phyloP scores from a whole-genome alignment of 2,329 filamentous ascomycete species.

The Fusarium mangiferae region DNA sequence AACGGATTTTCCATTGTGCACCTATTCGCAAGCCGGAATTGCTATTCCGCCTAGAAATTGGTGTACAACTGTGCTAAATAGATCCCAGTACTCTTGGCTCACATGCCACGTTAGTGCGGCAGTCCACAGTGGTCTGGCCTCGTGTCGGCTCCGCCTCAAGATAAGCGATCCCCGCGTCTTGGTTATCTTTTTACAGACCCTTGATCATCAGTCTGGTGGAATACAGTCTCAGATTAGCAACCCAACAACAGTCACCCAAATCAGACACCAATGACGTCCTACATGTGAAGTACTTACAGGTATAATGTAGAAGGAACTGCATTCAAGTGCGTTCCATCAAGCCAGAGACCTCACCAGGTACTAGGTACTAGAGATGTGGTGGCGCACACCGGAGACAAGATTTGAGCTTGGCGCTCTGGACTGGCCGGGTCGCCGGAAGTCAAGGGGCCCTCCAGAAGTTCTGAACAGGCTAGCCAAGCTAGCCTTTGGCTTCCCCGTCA shows the following conservation, averaged over 20 bases:
- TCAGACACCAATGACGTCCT: background rate
- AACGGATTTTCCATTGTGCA: background rate
- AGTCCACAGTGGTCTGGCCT: background rate
- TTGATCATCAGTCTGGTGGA: background rate
- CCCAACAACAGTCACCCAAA: accelerated
- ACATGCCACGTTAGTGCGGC: background rate
- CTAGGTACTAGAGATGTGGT: background rate
- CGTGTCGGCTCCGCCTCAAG: background rate
- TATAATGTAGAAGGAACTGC: background rate
- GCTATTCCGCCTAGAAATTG: background rate
- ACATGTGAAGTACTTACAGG: background rate
- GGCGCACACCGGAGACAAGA: background rate
- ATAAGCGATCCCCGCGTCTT: background rate
- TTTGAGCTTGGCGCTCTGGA: background rate
- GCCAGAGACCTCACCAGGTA: background rate
- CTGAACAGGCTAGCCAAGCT: background rate
- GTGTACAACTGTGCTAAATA: background rate
- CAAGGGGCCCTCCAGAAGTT: background rate
- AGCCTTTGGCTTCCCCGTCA: background rate
- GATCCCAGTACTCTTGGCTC: background rate
- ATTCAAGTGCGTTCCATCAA: background rate
- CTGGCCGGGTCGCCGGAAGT: background rate
- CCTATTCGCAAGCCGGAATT: background rate
- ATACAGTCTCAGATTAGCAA: background rate
- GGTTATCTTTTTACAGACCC: background rate